Evolutionary conservation across 2,329 filamentous ascomycete species (phyloP), one percentile per base, ranked within the genome.

Genomic region (Xylariaceae sp.): DNA sequence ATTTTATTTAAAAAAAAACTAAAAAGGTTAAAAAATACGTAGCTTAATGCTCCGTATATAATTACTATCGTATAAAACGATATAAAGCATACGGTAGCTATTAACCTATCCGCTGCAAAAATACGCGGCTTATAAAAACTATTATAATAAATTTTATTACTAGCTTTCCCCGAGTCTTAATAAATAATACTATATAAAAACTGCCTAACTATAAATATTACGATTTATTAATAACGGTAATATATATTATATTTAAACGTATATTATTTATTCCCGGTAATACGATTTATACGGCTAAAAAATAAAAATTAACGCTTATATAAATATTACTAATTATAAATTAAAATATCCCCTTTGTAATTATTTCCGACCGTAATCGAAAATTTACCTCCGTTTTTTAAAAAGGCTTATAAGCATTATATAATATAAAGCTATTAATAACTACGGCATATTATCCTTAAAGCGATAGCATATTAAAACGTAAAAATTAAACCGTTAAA

Each of bases 401-500:
- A 42, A 3, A 30, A 7, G 30, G 30, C 9, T 30, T 27, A 27
- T 32, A 42, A 42, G n/a, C 4, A 30, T 5, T 11, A 3, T 40
- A 15, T 5, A 19, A 11, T 17, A 40, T 6, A 5, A 3, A 11
- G 3, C 17, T 40, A 40, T 40, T 40, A 15, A 40, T 40, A 40
- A 40, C 18, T 17, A 40, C 18, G 6, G 17, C 11, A 5, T 40
- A 40, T 40, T 40, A 40, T 40, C 18, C 17, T 4, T 17, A 40
- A 40, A 40, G 5, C 6, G 17, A 40, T 18, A 18, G 39, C n/a
- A 6, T 40, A 3, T 17, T 19, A 3, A 40, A 40, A 40, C 39
- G 30, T 35, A 7, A 36, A 17, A 51, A 47, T 44, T 43, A 47
- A 51, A 44, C 41, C 18, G n/a, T 44, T 10, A 47, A 51, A 40